Evolutionary conservation across 768 basidiomycete species (phyloP).

Genomic region (Lactarius pseudohatsudake): DNA sequence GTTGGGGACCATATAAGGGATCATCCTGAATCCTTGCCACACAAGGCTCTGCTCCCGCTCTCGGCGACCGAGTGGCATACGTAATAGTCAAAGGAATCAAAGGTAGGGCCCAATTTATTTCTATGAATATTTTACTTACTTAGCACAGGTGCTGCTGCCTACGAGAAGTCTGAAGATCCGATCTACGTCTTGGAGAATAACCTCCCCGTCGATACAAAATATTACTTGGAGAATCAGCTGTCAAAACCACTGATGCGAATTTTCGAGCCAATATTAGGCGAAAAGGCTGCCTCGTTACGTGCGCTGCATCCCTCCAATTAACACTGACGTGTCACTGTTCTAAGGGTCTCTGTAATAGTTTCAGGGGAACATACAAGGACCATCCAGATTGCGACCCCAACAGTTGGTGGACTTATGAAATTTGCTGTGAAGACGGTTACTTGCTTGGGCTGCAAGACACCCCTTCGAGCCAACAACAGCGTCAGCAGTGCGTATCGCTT

Average conservation of each 20-base stretch:
- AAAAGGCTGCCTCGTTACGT: slow-evolving; percentile 84
- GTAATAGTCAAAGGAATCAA: slow-evolving; percentile 97
- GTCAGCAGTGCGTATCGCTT: slow-evolving; percentile 51
- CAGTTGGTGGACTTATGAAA: slow-evolving; percentile 96
- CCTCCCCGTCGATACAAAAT: slow-evolving; percentile 95
- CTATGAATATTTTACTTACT: slow-evolving; percentile 3
- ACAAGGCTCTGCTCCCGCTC: slow-evolving; percentile 88
- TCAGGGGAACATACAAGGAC: slow-evolving; percentile 95
- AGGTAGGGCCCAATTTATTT: slow-evolving; percentile 44
- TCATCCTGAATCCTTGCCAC: neutral
- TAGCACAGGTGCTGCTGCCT: slow-evolving; percentile 85
- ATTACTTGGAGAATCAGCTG: slow-evolving; percentile 97
- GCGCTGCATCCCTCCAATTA: slow-evolving; percentile 34
- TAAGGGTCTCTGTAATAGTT: slow-evolving; percentile 49
- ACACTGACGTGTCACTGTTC: neutral
- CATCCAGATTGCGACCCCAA: slow-evolving; percentile 95
- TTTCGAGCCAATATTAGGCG: slow-evolving; percentile 96
- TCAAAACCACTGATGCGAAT: slow-evolving; percentile 97
- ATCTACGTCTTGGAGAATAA: slow-evolving; percentile 97
- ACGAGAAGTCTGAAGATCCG: slow-evolving; percentile 98
- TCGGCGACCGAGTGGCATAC: slow-evolving; percentile 98
- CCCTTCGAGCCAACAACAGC: slow-evolving; percentile 75
- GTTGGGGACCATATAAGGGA: slow-evolving; percentile 2
- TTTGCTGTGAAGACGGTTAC: slow-evolving; percentile 96
- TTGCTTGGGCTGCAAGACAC: slow-evolving; percentile 94